Conservation (phyloP, 257 asterid genomes). For the Solanum chaucha region DNA sequence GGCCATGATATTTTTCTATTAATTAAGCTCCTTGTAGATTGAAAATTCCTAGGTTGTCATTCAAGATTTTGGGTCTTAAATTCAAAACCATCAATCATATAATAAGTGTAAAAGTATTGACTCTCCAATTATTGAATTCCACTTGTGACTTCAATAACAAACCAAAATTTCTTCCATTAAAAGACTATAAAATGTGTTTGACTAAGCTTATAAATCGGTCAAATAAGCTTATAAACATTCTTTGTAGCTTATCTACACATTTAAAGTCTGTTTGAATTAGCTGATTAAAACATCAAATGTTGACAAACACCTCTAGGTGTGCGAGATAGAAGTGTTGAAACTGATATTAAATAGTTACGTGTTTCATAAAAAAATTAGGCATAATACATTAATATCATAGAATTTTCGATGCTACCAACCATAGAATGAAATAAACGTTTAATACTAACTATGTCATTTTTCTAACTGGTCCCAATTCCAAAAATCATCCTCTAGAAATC, state of each 20-base stretch:
- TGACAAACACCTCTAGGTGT: no score
- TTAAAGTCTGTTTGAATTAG: background rate
- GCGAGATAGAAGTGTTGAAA: background rate
- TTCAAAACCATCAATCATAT: background rate
- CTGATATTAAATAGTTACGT: background rate
- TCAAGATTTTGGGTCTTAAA: background rate
- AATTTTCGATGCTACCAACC: rapidly evolving
- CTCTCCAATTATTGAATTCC: background rate
- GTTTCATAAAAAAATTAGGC: no score
- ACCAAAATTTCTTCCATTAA: background rate
- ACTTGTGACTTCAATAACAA: background rate
- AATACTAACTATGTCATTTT: no score
- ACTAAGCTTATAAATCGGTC: background rate
- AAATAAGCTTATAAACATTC: background rate
- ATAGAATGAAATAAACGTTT: no score
- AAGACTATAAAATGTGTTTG: background rate
- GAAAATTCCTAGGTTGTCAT: background rate
- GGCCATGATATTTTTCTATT: no score
- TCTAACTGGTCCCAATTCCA: background rate
- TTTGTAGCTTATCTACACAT: background rate
- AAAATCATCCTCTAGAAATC: background rate
- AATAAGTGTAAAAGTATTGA: background rate
- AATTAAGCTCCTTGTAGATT: background rate
- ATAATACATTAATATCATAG: no score
- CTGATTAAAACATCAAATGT: no score